Conservation (phyloP, 2,329 filamentous ascomycete species). For the Epichloe aotearoae region DNA sequence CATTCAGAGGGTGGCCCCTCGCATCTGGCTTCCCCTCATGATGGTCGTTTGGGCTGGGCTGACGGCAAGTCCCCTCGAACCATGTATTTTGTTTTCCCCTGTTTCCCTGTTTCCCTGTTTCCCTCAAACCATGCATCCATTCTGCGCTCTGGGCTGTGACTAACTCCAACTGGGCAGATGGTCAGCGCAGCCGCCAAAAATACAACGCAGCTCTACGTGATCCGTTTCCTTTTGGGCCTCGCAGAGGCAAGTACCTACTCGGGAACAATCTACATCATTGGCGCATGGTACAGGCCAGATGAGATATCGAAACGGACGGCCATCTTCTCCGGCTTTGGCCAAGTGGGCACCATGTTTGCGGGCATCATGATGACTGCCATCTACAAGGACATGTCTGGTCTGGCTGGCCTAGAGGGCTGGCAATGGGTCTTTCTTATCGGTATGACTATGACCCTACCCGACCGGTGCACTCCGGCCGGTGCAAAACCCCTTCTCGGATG, state of each 20-base stretch:
- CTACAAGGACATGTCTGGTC: conserved; percentile 28
- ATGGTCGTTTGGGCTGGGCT: conserved; percentile 51
- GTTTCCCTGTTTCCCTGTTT: too few relatives aligned
- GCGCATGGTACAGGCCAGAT: conserved; percentile 44
- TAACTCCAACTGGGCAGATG: not conserved
- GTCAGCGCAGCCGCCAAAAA: not conserved
- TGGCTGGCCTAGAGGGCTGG: conserved; percentile 48
- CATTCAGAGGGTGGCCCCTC: conserved; percentile 48
- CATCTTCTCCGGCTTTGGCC: conserved; percentile 48
- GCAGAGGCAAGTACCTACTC: conserved; percentile 27
- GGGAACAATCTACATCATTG: conserved; percentile 29
- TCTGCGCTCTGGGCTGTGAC: not conserved
- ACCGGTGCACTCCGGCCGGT: too few relatives aligned
- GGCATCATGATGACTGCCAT: conserved; percentile 53
- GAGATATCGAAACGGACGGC: conserved; percentile 51
- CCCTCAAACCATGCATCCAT: too few relatives aligned
- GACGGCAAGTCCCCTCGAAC: conserved; percentile 23
- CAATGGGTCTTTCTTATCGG: conserved; percentile 57
- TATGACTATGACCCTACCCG: too few relatives aligned
- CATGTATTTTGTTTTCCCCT: not conserved
- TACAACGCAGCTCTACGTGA: not conserved
- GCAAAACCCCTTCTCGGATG: too few relatives aligned
- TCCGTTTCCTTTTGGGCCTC: conserved; percentile 25
- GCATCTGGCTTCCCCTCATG: conserved; percentile 51
- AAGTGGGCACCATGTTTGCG: conserved; percentile 37